Base-by-base conservation (phyloP, 192 early-diverging fungal species). In the Martensiomyces pterosporus region DNA sequence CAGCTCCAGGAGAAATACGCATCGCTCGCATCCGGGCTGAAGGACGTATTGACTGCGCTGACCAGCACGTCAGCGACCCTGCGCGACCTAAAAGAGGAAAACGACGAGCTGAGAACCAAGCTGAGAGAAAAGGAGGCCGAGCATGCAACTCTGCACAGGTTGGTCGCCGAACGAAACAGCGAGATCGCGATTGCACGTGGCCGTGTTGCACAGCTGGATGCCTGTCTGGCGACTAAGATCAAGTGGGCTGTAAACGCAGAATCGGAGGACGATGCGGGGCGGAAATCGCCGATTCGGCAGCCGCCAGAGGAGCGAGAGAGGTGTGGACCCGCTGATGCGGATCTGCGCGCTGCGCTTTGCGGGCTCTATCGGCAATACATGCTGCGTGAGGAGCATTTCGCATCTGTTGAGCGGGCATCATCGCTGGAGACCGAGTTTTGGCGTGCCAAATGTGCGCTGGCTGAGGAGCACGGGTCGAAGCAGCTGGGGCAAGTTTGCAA, bases 371-470 rank as follows among this genome's bases (percentile, higher is more conserved):
- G 16, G 42, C 54, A 56, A 14, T 56, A 56, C 25, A 24, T 23
- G 13, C 32, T 56, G 39, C 54, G 54, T 6, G 54, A 56, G 21
- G 45, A 40, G 19, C 45, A 56, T 29, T 56, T 56, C 42, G 39
- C 39, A 25, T 26, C 32, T 0, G 23, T 56, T 1, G 54, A 56
- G 15, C 22, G 12, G 3, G 17, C 19, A 0, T 14, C 37, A 10
- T 33, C 24, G 15, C 24, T 56, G 18, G 54, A 56, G 39, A 22
- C 45, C 7, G 24, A 48, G 21, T 26, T 56, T 9, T 56, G 54
- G 54, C 37, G 25, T 21, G 54, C 47, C 10, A 56, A 56, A 25
- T 48, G 5, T 16, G n/a, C 9, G 7, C 23, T n/a, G 4, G 45
- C 45, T 3, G 45, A 56, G 23, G 18, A 10, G 3, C 37, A 39